Evolutionary conservation across 2,329 filamentous ascomycete genomes (phyloP).

Genomic region (Botrytis porri): DNA sequence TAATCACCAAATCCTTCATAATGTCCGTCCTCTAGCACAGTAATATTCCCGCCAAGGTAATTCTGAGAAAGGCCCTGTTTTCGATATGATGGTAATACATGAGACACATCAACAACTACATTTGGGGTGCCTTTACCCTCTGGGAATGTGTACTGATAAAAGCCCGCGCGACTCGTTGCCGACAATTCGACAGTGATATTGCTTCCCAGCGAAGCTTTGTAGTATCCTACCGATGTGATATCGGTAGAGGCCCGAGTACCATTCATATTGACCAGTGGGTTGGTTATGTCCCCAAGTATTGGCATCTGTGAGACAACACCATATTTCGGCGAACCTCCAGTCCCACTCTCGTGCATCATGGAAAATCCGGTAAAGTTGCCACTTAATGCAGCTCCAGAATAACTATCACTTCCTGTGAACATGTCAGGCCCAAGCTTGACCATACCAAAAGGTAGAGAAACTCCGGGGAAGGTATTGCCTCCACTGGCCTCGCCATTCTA

Average conservation of each 20-base stretch:
- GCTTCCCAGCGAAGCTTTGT: constrained; percentile 53
- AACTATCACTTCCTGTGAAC: constrained; percentile 44
- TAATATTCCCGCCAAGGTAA: constrained; percentile 58
- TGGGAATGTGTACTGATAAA: constrained; percentile 60
- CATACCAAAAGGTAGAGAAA: constrained; percentile 25
- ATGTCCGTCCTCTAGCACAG: constrained; percentile 47
- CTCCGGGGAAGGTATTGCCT: constrained; percentile 25
- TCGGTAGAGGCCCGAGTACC: constrained; percentile 51
- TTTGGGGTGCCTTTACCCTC: constrained; percentile 36
- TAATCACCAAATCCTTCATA: constrained; percentile 62
- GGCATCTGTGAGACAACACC: constrained; percentile 61
- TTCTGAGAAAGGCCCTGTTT: constrained; percentile 57
- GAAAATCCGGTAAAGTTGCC: constrained; percentile 58
- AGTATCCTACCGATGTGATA: constrained; percentile 57
- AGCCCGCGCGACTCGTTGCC: constrained; percentile 53
- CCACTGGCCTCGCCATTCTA: constrained; percentile 17
- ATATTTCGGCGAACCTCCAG: constrained; percentile 67
- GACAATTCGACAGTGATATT: constrained; percentile 56
- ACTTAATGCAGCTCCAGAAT: constrained; percentile 49
- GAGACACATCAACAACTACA: constrained; percentile 61
- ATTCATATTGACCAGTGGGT: constrained; percentile 54
- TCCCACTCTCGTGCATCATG: constrained; percentile 64
- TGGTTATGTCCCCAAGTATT: constrained; percentile 46
- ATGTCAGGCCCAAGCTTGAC: constrained; percentile 33
- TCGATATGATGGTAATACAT: constrained; percentile 59